Evolutionary conservation across 208 protist species (phyloP).

Genomic region (Trypanosoma platydactyli): DNA sequence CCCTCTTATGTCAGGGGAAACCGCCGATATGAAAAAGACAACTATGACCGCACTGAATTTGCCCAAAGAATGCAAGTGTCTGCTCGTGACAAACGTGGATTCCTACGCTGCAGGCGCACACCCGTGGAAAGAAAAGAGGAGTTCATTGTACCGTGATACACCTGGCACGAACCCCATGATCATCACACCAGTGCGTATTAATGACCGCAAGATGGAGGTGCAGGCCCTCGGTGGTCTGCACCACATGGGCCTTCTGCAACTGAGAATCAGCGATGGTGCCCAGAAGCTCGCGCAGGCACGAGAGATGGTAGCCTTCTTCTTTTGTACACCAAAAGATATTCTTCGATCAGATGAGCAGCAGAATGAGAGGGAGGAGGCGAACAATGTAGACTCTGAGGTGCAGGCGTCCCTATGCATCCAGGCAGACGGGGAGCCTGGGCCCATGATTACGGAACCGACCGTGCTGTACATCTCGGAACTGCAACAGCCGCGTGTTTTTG

Average conservation of each 20-base stretch:
- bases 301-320: constrained; percentile 76
- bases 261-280: constrained; percentile 43
- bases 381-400: background rate
- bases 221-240: constrained; percentile 73
- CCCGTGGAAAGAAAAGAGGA: constrained; percentile 45
- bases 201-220: constrained; percentile 78
- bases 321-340: constrained; percentile 75
- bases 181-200: constrained; percentile 55
- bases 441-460: constrained; percentile 52
- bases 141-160: constrained; percentile 10
- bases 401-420: constrained; percentile 56
- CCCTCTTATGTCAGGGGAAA: no score
- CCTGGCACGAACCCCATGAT: background rate
- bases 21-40: background rate
- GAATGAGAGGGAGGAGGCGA: background rate
- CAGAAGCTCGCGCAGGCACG: constrained; percentile 60
- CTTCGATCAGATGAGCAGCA: background rate
- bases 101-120: constrained; percentile 69
- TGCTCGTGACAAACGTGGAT: constrained; percentile 81
- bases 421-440: constrained; percentile 74
- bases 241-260: constrained; percentile 60
- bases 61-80: constrained; percentile 50
- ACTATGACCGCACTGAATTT: constrained; percentile 40
- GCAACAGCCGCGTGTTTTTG: constrained; percentile 31
- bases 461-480: constrained; percentile 50